phyloP scores from a whole-genome alignment of 805 yeast genomes.

The Kodamaea neixiangensis region DNA sequence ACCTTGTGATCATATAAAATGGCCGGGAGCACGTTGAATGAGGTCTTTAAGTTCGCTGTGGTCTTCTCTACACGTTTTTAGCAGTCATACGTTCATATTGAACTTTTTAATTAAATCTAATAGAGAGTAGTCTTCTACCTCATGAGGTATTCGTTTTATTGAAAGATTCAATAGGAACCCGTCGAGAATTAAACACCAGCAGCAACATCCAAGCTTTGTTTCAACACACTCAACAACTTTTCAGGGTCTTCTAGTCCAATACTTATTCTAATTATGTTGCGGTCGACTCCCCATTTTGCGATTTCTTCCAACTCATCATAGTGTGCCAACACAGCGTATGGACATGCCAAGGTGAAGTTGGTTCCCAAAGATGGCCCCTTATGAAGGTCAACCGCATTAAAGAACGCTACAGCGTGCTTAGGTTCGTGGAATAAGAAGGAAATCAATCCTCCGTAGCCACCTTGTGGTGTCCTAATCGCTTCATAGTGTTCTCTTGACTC shows the following conservation, averaged over 20 bases:
- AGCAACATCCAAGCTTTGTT: constrained; percentile 52
- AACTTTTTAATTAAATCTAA: neutral
- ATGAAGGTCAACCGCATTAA: constrained; percentile 65
- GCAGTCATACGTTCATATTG: neutral
- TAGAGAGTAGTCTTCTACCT: neutral
- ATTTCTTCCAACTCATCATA: constrained; percentile 78
- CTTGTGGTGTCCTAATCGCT: constrained; percentile 59
- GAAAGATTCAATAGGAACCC: no score
- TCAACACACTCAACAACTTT: constrained; percentile 52
- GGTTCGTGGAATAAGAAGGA: constrained; percentile 70
- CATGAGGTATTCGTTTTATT: no score
- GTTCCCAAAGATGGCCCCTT: constrained; percentile 94
- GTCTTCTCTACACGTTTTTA: no score
- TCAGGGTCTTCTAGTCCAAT: constrained; percentile 79
- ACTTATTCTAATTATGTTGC: constrained; percentile 74
- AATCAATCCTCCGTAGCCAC: constrained; percentile 89
- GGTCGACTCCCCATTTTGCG: constrained; percentile 79
- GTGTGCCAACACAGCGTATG: constrained; percentile 86
- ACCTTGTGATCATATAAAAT: constrained; percentile 38
- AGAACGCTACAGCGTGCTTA: constrained; percentile 68
- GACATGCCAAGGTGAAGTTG: constrained; percentile 85
- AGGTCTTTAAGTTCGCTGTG: neutral
- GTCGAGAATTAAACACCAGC: constrained; percentile 21
- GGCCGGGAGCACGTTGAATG: neutral
- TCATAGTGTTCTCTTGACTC: constrained; percentile 69